Percentiles rank a stretch among this genome's conserved stretches.
Conservation (phyloP, 192 early-diverging fungal genomes). For the Lunasporangiospora selenospora region DNA sequence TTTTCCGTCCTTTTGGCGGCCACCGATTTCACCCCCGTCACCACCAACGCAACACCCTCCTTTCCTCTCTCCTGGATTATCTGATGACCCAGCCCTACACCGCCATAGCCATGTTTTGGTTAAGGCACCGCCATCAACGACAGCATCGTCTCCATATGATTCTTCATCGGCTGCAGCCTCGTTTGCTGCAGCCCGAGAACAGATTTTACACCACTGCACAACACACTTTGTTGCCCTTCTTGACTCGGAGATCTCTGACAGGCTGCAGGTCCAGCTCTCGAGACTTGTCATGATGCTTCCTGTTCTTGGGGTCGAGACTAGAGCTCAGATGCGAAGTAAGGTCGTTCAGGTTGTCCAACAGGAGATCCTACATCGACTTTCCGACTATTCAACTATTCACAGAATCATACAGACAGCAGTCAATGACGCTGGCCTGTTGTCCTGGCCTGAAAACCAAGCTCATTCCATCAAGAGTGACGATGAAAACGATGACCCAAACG, state of each 20-base stretch:
- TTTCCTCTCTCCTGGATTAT: too few species aligned
- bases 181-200: too few species aligned
- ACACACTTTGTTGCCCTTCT: slow-evolving; percentile 25
- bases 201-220: slow-evolving; percentile 32
- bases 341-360: slow-evolving; percentile 23
- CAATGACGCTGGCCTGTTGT: slow-evolving; percentile 20
- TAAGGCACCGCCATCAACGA: too few species aligned
- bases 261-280: slow-evolving; percentile 10
- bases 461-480: too few species aligned
- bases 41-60: too few species aligned
- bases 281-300: slow-evolving; percentile 35
- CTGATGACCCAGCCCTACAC: too few species aligned
- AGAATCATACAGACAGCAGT: slow-evolving; percentile 19
- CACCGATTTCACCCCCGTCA: too few species aligned
- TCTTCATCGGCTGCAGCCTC: background rate
- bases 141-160: background rate
- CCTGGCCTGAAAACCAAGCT: too few species aligned
- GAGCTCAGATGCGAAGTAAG: slow-evolving; percentile 15
- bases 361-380: background rate
- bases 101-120: too few species aligned
- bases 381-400: slow-evolving; percentile 6
- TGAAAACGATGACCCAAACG: too few species aligned
- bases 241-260: slow-evolving; percentile 20
- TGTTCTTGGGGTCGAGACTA: slow-evolving; percentile 23
- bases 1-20: too few species aligned